Evolutionary conservation across 305 asterid genomes (phyloP).

Genomic region (Fraxinus baroniana): DNA sequence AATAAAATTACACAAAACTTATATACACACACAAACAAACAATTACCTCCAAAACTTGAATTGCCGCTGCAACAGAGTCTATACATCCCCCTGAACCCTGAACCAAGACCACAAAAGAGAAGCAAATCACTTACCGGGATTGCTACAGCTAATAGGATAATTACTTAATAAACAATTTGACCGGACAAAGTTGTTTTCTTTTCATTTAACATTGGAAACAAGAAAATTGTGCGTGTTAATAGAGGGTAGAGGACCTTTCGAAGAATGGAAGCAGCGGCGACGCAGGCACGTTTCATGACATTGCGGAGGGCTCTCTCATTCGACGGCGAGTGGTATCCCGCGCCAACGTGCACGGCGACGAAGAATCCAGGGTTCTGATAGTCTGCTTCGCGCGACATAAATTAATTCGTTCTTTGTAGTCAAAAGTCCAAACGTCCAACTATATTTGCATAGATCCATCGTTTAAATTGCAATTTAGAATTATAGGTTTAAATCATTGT

Average conservation of each 20-base stretch:
- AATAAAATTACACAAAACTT: background rate
- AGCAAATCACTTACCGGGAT: background rate
- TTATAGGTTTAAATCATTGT: background rate
- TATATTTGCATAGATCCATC: background rate
- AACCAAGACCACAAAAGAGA: slow-evolving; percentile 19
- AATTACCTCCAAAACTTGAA: slow-evolving; percentile 79
- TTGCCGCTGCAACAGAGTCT: slow-evolving; percentile 84
- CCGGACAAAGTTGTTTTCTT: background rate
- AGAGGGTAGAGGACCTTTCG: slow-evolving; percentile 39
- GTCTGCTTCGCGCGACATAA: slow-evolving; percentile 50
- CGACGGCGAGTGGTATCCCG: slow-evolving; percentile 87
- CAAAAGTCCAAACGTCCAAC: background rate
- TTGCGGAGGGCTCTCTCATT: slow-evolving; percentile 79
- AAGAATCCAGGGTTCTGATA: slow-evolving; percentile 48
- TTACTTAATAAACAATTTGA: background rate
- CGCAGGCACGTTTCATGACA: slow-evolving; percentile 77
- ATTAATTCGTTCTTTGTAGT: background rate
- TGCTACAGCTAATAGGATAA: background rate
- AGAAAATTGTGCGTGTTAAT: slow-evolving; percentile 2
- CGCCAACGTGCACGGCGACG: slow-evolving; percentile 93
- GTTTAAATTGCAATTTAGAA: background rate
- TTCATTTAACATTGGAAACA: slow-evolving; percentile 17
- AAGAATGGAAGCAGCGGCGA: slow-evolving; percentile 75
- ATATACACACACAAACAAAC: background rate
- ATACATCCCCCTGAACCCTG: slow-evolving; percentile 70